phyloP scores from a whole-genome alignment of 805 yeast genomes.

The Yamadazyma kitorensis region DNA sequence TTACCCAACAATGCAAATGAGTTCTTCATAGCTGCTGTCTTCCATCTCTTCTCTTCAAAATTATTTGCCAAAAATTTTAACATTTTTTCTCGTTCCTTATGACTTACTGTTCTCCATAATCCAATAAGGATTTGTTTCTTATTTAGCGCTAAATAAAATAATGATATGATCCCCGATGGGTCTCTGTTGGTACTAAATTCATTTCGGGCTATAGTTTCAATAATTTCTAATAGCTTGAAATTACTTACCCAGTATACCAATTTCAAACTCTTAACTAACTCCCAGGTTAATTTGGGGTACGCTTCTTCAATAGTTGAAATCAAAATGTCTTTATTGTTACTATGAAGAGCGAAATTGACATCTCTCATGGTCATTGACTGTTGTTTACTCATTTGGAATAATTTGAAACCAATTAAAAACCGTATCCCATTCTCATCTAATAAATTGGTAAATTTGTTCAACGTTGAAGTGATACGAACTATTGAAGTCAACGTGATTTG shows the following conservation, averaged over 20 bases:
- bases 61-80: slow-evolving; percentile 73
- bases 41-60: slow-evolving; percentile 75
- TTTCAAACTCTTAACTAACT: slow-evolving; percentile 55
- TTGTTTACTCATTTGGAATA: slow-evolving; percentile 56
- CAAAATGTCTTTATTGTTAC: slow-evolving; percentile 70
- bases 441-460: slow-evolving; percentile 42
- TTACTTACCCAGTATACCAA: slow-evolving; percentile 65
- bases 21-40: slow-evolving; percentile 84
- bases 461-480: slow-evolving; percentile 58
- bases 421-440: slow-evolving; percentile 67
- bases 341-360: slow-evolving; percentile 82
- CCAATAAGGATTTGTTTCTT: slow-evolving; percentile 77
- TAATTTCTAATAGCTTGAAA: slow-evolving; percentile 26
- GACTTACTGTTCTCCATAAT: slow-evolving; percentile 78
- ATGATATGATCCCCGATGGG: slow-evolving; percentile 65
- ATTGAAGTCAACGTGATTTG: slow-evolving; percentile 78
- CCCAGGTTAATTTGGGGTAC: slow-evolving; percentile 57
- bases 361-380: slow-evolving; percentile 70
- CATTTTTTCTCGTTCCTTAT: slow-evolving; percentile 82
- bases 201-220: slow-evolving; percentile 71
- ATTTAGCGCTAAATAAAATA: slow-evolving; percentile 73
- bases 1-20: slow-evolving; percentile 88
- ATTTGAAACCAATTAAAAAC: slow-evolving; percentile 66
- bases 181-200: slow-evolving; percentile 64
- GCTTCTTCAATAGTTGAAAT: slow-evolving; percentile 47